These are phyloP conservation scores for Arthrobotrys pseudoclavata DNA, from an alignment of 2,329 filamentous ascomycete genomes.

Conservation along the genomic window DNA sequence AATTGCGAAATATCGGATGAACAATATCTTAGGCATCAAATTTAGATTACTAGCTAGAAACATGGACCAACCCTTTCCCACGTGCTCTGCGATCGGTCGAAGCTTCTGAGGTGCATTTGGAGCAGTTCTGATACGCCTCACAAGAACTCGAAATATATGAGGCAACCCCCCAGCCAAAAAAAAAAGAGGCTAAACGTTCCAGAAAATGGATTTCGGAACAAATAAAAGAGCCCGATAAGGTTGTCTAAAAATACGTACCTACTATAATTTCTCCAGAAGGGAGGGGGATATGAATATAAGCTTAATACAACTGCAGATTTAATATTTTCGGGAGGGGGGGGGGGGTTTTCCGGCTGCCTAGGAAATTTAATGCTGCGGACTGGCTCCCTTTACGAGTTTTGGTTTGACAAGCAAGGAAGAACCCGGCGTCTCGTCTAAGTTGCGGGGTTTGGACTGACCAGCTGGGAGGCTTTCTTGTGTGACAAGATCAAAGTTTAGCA, in stretches of 20 bases:
- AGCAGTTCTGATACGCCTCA: conserved; percentile 37
- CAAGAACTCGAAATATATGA: conserved; percentile 14
- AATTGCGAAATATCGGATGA: conserved; percentile 18
- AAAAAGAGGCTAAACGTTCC: conserved; percentile 25
- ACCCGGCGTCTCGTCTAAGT: conserved; percentile 55
- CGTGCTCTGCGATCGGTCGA: conserved; percentile 8
- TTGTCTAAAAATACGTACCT: conserved; percentile 46
- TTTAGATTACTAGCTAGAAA: conserved; percentile 3
- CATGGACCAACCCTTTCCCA: conserved; percentile 17
- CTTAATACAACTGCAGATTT: conserved; percentile 38
- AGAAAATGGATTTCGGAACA: conserved; percentile 31
- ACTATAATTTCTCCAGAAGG: conserved; percentile 4
- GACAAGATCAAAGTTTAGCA: conserved; percentile 16
- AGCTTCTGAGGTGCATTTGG: conserved; percentile 36
- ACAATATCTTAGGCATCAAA: conserved; percentile 27
- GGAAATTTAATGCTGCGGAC: not conserved
- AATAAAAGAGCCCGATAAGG: conserved; percentile 10
- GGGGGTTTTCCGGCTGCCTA: conserved; percentile 21
- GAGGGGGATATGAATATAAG: conserved; percentile 26
- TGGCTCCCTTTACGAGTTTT: conserved; percentile 19
- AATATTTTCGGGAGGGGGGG: conserved; percentile 2
- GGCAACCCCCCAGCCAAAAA: not conserved
- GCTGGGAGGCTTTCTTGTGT: conserved; percentile 30
- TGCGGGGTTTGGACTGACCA: conserved; percentile 46
- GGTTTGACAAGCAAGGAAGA: conserved; percentile 43